Conservation (phyloP, 2,329 filamentous ascomycete species). For the Penicillium hesseltinei region DNA sequence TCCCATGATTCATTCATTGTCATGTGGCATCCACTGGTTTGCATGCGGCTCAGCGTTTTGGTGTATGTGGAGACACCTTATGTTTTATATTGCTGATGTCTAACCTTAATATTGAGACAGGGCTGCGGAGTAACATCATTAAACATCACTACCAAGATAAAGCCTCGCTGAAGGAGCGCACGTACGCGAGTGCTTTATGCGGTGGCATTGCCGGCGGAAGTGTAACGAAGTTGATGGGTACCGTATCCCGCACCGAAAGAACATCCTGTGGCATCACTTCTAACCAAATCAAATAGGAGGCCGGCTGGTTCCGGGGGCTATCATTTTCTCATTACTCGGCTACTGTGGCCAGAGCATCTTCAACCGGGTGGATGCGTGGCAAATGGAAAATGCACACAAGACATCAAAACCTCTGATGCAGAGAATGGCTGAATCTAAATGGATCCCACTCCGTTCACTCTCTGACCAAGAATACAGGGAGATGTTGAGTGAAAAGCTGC, state of each 20-base stretch:
- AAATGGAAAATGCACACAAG: slow-evolving; percentile 38
- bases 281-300: slow-evolving; percentile 47
- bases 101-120: slow-evolving; percentile 25
- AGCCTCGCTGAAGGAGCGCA: slow-evolving; percentile 58
- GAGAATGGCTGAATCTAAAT: slow-evolving; percentile 60
- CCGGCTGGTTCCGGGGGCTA: slow-evolving; percentile 56
- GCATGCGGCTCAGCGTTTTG: slow-evolving; percentile 73
- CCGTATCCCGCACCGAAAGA: slow-evolving; percentile 10
- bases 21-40: slow-evolving; percentile 78
- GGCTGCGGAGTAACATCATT: slow-evolving; percentile 45
- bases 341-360: slow-evolving; percentile 57
- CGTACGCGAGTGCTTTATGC: slow-evolving; percentile 66
- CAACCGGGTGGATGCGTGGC: slow-evolving; percentile 52
- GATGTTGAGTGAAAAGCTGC: slow-evolving; percentile 68
- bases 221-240: slow-evolving; percentile 57
- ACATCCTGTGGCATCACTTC: background rate
- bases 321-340: slow-evolving; percentile 60
- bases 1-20: slow-evolving; percentile 65
- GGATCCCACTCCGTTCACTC: slow-evolving; percentile 68
- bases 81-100: background rate
- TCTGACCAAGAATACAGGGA: slow-evolving; percentile 70
- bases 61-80: slow-evolving; percentile 52
- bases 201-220: slow-evolving; percentile 65
- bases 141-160: slow-evolving; percentile 51
- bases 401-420: slow-evolving; percentile 46